phyloP scores from a whole-genome alignment of 2,329 filamentous ascomycete species.

The Clarireedia paspali region DNA sequence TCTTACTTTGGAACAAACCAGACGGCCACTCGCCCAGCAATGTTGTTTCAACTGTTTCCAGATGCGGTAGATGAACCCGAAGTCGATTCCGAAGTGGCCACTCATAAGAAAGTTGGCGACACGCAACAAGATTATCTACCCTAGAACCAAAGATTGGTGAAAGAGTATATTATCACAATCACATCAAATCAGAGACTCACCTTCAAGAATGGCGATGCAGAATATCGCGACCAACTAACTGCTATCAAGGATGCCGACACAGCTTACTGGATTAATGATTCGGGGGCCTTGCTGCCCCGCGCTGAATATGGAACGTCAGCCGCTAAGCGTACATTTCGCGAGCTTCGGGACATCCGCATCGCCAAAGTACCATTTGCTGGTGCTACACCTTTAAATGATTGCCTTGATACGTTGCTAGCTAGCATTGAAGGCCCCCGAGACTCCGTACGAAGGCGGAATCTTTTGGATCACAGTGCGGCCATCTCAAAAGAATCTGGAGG shows the following conservation, averaged over 20 bases:
- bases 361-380: constrained; percentile 21
- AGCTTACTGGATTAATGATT: constrained; percentile 4
- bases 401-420: constrained; percentile 18
- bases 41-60: too few relatives aligned
- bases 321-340: constrained; percentile 18
- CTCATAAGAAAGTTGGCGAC: too few relatives aligned
- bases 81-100: too few relatives aligned
- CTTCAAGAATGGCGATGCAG: constrained; percentile 9
- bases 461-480: constrained; percentile 20
- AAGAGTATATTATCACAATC: background rate
- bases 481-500: constrained; percentile 1
- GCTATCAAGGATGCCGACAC: constrained; percentile 2
- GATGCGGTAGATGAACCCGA: too few relatives aligned
- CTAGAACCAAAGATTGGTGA: constrained; percentile 10
- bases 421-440: constrained; percentile 25
- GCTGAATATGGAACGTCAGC: constrained; percentile 7
- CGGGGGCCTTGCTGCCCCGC: background rate
- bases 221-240: constrained; percentile 6
- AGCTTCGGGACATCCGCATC: constrained; percentile 17
- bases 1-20: too few relatives aligned
- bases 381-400: constrained; percentile 15
- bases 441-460: constrained; percentile 20
- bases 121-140: background rate
- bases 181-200: background rate
- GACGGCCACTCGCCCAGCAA: too few relatives aligned